These are phyloP conservation scores for Pseudonitzschia multistriata DNA, from an alignment of 108 stramenopile species.

Conservation along the genomic window DNA sequence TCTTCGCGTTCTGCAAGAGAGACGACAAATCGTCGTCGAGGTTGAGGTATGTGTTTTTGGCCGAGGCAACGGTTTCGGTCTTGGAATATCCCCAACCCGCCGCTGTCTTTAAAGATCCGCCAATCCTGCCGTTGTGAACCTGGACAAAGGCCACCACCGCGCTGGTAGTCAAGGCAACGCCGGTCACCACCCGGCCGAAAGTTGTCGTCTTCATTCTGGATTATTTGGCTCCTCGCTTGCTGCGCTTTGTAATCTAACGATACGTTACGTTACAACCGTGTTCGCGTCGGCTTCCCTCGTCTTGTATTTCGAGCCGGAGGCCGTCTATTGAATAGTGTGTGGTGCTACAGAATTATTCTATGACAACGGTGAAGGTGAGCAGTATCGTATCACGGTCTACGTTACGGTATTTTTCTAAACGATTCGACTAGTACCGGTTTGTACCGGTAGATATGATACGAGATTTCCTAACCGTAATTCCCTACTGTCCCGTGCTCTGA, in stretches of 20 bases:
- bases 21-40: not conserved
- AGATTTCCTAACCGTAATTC: too few species aligned
- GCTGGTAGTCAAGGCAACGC: not conserved
- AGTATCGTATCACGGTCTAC: too few species aligned
- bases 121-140: not conserved
- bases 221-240: not conserved
- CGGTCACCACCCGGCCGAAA: not conserved
- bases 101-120: not conserved
- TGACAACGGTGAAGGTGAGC: too few species aligned
- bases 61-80: not conserved
- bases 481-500: too few species aligned
- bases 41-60: not conserved
- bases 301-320: too few species aligned
- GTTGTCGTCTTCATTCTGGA: not conserved
- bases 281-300: not conserved
- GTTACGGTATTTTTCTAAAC: too few species aligned
- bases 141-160: conserved; percentile 9
- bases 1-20: not conserved
- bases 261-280: not conserved
- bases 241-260: not conserved
- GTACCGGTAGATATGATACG: too few species aligned
- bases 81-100: not conserved
- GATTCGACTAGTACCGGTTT: too few species aligned
- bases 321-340: too few species aligned
- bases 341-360: too few species aligned